Evolutionary conservation across 352 stramenopile species (phyloP).

Genomic region (Pythium brachiatum): DNA sequence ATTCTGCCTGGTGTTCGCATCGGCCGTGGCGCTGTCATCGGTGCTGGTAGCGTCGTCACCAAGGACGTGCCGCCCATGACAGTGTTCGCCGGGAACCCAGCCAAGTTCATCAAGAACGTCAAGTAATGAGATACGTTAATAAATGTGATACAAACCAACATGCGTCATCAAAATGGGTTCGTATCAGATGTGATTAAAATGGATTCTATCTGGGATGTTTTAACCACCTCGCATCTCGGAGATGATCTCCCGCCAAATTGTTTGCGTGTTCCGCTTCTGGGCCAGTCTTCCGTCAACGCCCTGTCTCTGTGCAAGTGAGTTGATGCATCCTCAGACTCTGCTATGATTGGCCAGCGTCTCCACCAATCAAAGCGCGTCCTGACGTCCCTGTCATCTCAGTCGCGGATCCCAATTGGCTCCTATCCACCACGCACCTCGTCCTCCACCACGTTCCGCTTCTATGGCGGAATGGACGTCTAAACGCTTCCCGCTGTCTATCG

Average conservation of each 20-base stretch:
- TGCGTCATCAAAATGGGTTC: no score
- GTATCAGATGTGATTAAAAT: no score
- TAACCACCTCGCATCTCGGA: no score
- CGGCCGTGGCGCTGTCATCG: conserved; percentile 57
- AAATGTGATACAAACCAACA: not conserved
- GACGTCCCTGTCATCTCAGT: conserved; percentile 4
- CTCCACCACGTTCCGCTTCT: conserved; percentile 24
- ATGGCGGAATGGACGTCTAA: not conserved
- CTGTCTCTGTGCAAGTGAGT: conserved; percentile 15
- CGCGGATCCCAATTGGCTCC: conserved; percentile 8
- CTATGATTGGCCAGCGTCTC: conserved; percentile 14
- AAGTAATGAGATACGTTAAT: not conserved
- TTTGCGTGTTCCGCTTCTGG: conserved; percentile 5
- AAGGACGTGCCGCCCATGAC: conserved; percentile 63
- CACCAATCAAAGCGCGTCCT: not conserved
- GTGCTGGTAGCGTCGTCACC: conserved; percentile 76
- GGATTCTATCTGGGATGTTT: no score
- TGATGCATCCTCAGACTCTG: conserved; percentile 23
- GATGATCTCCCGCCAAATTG: no score
- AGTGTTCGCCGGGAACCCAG: conserved; percentile 69
- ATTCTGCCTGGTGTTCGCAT: conserved; percentile 72
- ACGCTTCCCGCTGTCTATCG: not conserved
- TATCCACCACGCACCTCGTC: not conserved
- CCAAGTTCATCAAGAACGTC: conserved; percentile 71
- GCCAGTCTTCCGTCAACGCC: not conserved